Percentiles rank a stretch among this genome's conserved stretches.
Evolutionary conservation across 1,139 yeast genomes (phyloP).

Genomic region (Wickerhamiella pararugosa): DNA sequence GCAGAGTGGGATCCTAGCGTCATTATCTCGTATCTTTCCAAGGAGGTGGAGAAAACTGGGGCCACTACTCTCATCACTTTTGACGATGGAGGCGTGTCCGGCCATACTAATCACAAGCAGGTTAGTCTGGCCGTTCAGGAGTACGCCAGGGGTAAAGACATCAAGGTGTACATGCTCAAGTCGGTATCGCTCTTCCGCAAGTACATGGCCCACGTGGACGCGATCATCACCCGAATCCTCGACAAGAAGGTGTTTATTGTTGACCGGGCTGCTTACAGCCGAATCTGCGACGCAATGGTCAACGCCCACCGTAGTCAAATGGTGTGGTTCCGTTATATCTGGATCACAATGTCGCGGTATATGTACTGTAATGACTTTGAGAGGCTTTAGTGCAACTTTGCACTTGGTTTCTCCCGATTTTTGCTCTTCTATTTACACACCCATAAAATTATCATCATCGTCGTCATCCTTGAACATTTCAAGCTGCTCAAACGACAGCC

Average conservation of each 20-base stretch:
- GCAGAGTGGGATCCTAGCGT: constrained; percentile 44
- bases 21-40: constrained; percentile 23
- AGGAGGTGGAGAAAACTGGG: constrained; percentile 17
- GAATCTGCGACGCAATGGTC: constrained; percentile 56
- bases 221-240: constrained; percentile 13
- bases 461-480: constrained; percentile 15
- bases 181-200: constrained; percentile 27
- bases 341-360: constrained; percentile 67
- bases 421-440: background rate
- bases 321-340: constrained; percentile 90
- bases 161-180: constrained; percentile 19
- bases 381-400: background rate
- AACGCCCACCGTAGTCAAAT: constrained; percentile 78
- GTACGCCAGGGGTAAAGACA: constrained; percentile 6
- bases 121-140: constrained; percentile 34
- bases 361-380: constrained; percentile 53
- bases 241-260: constrained; percentile 6
- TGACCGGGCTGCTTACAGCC: constrained; percentile 13
- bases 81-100: constrained; percentile 69
- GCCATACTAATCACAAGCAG: constrained; percentile 74
- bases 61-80: constrained; percentile 52
- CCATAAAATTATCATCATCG: constrained; percentile 13
- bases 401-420: background rate
- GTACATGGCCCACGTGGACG: constrained; percentile 24
- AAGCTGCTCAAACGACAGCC: constrained; percentile 14